Percentiles rank a stretch among this genome's conserved stretches.
Evolutionary conservation across 495 filamentous ascomycete species (phyloP).

Genomic region (Clohesyomyces aquaticus): DNA sequence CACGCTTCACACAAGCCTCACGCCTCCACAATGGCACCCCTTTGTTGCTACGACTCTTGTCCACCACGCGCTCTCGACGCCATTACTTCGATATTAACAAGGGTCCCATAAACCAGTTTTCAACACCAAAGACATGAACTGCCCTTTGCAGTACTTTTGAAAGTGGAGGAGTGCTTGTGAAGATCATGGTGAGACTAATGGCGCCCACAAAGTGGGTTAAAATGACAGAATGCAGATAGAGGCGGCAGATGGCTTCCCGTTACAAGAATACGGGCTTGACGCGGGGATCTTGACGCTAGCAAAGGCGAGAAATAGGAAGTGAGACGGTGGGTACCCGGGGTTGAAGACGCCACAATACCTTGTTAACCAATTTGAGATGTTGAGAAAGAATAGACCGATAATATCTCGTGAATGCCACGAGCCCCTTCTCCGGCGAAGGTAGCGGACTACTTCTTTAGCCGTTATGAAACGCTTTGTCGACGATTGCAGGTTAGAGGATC

Average conservation of each 20-base stretch:
- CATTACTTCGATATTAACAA: not conserved
- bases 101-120: not conserved
- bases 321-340: not conserved
- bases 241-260: not conserved
- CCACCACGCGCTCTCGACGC: not conserved
- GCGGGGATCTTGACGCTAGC: not conserved
- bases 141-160: not conserved
- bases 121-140: not conserved
- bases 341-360: not conserved
- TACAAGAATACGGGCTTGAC: not conserved
- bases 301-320: not conserved
- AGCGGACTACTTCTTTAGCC: no score
- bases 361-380: not conserved
- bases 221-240: not conserved
- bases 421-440: no score
- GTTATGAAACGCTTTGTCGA: no score
- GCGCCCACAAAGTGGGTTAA: not conserved
- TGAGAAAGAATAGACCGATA: no score
- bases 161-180: not conserved
- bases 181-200: not conserved
- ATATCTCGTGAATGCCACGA: no score
- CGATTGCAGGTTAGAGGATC: no score
- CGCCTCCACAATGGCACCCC: not conserved
- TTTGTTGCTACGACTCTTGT: not conserved
- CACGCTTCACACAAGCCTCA: not conserved